phyloP scores from a whole-genome alignment of 2,329 filamentous ascomycete species.

The Beauveria rudraprayagi region DNA sequence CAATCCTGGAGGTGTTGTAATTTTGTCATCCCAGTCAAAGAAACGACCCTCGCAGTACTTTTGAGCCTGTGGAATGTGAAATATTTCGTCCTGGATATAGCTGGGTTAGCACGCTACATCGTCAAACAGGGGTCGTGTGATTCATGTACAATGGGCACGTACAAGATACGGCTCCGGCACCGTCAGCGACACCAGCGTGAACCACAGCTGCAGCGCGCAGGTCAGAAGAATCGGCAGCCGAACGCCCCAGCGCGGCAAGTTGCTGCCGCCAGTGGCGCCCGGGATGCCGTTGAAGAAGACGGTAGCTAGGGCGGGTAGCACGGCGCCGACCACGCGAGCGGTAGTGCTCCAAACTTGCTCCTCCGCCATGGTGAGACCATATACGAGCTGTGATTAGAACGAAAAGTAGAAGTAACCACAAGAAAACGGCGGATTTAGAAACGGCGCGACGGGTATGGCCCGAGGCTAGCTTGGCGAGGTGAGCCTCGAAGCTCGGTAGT shows the following conservation, averaged over 20 bases:
- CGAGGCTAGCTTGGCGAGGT: not conserved
- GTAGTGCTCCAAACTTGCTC: not conserved
- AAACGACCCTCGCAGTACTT: slow-evolving; percentile 72
- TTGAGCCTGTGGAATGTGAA: slow-evolving; percentile 87
- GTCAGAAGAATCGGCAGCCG: slow-evolving; percentile 9
- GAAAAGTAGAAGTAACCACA: not conserved
- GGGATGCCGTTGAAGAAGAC: slow-evolving; percentile 11
- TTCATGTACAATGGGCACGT: slow-evolving; percentile 11
- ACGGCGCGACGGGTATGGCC: not conserved
- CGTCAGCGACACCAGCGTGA: slow-evolving; percentile 24
- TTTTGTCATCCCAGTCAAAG: slow-evolving; percentile 85
- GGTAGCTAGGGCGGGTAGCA: slow-evolving; percentile 5
- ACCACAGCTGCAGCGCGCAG: slow-evolving; percentile 24
- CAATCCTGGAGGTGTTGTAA: slow-evolving; percentile 90
- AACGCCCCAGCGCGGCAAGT: slow-evolving; percentile 10
- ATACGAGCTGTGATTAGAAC: not conserved
- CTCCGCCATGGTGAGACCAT: not conserved
- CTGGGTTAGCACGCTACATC: not conserved
- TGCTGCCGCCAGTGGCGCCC: slow-evolving; percentile 2
- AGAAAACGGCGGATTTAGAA: not conserved
- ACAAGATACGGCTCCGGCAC: slow-evolving; percentile 50
- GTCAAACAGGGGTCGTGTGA: not conserved
- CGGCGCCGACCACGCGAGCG: not conserved
- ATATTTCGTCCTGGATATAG: slow-evolving; percentile 63
- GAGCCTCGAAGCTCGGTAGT: not conserved